These are phyloP conservation scores for Backusella australiensis DNA, from an alignment of 192 early-diverging fungal species.

Conservation along the genomic window DNA sequence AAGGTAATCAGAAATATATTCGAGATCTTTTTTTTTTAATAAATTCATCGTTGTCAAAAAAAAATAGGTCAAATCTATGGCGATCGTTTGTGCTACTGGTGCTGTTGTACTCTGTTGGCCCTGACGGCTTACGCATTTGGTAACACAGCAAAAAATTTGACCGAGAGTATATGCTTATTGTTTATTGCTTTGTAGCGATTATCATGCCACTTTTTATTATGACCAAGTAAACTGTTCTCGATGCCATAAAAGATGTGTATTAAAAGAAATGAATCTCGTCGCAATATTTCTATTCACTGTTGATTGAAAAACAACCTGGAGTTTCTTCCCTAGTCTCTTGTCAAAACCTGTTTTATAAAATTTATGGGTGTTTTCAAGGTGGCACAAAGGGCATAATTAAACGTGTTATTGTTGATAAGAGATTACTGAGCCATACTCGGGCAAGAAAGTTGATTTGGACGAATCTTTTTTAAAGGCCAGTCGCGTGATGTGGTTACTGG, in stretches of 20 bases:
- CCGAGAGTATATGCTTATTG: background rate
- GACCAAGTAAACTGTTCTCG: background rate
- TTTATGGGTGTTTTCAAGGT: background rate
- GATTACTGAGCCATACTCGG: background rate
- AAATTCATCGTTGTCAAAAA: background rate
- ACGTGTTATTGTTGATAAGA: background rate
- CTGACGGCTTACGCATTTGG: background rate
- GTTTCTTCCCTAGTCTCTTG: background rate
- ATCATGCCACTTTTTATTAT: background rate
- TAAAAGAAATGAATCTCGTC: background rate
- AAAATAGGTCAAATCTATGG: background rate
- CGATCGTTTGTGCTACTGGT: background rate
- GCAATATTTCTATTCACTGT: background rate
- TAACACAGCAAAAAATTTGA: background rate
- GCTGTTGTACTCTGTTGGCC: constrained; percentile 1
- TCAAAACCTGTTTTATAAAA: background rate
- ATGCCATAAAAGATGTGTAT: background rate
- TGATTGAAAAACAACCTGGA: background rate
- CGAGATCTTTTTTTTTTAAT: background rate
- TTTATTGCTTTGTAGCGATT: background rate
- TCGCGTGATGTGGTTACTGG: background rate
- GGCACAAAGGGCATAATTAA: background rate
- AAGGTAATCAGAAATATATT: background rate
- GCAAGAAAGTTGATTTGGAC: background rate
- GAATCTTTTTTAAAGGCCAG: background rate